Conservation (phyloP, 352 stramenopile genomes). For the Plasmopara halstedii region DNA sequence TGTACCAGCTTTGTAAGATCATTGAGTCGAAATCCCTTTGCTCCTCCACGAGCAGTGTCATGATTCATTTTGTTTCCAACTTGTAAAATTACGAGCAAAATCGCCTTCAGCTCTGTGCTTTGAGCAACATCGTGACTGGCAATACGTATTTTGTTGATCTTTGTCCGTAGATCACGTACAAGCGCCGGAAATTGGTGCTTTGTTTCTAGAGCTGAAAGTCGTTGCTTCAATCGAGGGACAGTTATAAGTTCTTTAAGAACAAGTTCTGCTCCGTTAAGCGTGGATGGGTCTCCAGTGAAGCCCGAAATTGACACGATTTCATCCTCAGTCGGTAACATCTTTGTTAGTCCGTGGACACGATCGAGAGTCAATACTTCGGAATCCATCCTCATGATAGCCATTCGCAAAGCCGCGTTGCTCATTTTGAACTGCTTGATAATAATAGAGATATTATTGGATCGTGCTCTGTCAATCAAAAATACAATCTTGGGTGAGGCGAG, state of each 20-base stretch:
- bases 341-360: slow-evolving; percentile 75
- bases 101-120: slow-evolving; percentile 59
- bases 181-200: slow-evolving; percentile 60
- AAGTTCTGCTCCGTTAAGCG: slow-evolving; percentile 71
- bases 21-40: slow-evolving; percentile 61
- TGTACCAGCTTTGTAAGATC: slow-evolving; percentile 67
- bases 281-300: slow-evolving; percentile 49
- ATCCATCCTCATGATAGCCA: slow-evolving; percentile 82
- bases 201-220: slow-evolving; percentile 46
- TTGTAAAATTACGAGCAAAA: slow-evolving; percentile 64
- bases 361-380: slow-evolving; percentile 67
- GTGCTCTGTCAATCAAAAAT: slow-evolving; percentile 63
- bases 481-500: slow-evolving; percentile 50
- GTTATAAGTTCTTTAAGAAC: slow-evolving; percentile 76
- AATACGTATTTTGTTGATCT: slow-evolving; percentile 50
- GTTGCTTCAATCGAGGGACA: slow-evolving; percentile 58
- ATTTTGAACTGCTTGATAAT: slow-evolving; percentile 95
- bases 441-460: slow-evolving; percentile 92
- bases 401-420: slow-evolving; percentile 69
- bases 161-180: slow-evolving; percentile 54
- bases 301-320: slow-evolving; percentile 64
- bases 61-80: slow-evolving; percentile 86
- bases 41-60: slow-evolving; percentile 48
- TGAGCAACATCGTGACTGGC: slow-evolving; percentile 54
- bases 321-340: slow-evolving; percentile 84